Evolutionary conservation across 2,329 filamentous ascomycete species (phyloP), one percentile per base, ranked within the genome.

Genomic region (Coleophoma crateriformis): DNA sequence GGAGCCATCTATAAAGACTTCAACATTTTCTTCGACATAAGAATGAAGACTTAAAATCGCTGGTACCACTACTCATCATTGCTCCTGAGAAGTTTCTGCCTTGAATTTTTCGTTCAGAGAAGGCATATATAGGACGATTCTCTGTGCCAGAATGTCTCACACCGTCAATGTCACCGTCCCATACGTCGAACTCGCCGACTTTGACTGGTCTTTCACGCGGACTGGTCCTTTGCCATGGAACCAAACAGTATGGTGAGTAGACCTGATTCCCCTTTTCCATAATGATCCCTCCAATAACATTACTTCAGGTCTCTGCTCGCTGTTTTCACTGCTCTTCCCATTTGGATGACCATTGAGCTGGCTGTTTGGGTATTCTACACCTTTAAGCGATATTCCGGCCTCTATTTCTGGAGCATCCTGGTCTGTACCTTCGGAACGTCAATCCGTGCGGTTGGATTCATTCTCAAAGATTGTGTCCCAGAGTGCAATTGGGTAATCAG

Each of bases 391-490:
- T 43, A 49, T 27, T 19, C 20, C 14, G 46, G 50, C 11, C 46
- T 49, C 20, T 51, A 49, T 43, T 51, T 46, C 37, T 45, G 34
- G 33, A 32, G 17, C 13, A 8, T 51, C 15, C 15, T 49, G 4
- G 37, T 41, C 8, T 43, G 39, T 1, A 65, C 68, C 2, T 61
- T 46, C 32, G 68, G 68, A 0, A 65, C 71, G 12, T 55, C 60
- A 0, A n/a, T 65, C 0, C 65, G 78, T 52, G 61, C 68, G 11
- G 55, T 71, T 1, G 76, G 74, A 2, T 77, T 77, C 54, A 51
- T 75, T 35, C 61, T 75, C 48, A 76, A 75, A 54, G 64, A 77
- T 35, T 54, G 48, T 33, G 40, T 27, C 12, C 19, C 22, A 17
- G 20, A 15, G 5, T 32, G 22, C 22, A 19, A 45, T 41, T 27